Base-by-base conservation (phyloP, 306 rosid genomes). In the Trifolium repens region DNA sequence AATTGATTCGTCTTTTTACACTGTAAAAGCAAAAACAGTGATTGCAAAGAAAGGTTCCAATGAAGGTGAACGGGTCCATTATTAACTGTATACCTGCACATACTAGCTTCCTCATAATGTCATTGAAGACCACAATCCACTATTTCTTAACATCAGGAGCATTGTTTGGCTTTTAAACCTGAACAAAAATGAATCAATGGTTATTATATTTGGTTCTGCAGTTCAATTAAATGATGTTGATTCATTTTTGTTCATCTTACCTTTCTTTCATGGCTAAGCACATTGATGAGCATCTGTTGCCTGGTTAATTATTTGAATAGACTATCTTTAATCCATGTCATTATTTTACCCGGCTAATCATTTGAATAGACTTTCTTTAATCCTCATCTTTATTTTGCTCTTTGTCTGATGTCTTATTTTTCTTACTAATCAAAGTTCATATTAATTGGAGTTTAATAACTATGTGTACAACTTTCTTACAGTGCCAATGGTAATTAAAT, bases 51-150 rank as follows among this genome's bases (percentile, higher is more conserved):
- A 43, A 72, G 42, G 39, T 8, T 24, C 27, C 15, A 26, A 55
- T 53, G 17, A 44, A 47, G 15, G 42, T 61, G 67, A 72, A 44
- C 43, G 12, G 49, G 26, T 74, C 27, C 40, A 49, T 61, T 14
- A 10, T 43, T 32, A 32, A 61, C 55, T 11, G 55, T 26, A 54
- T 43, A 13, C 8, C 16, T 47, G 37, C 8, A 75, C 52, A 9
- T 62, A 63, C 72, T 49, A 74, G 52, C 72, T 49, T 47, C 71
- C 40, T 49, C 79, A 49, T 49, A 54, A 35, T 49, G 19, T 16
- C 32, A 43, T 42, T 32, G n/a, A 60, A 17, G 49, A 44, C 46
- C 13, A 60, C 1, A 13, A n/a, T 74, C 9, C 10, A 8, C 30
- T 64, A 4, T 50, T 35, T 52, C 65, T 32, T 17, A 50, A 64